phyloP scores from a whole-genome alignment of 768 basidiomycete genomes.

The Trametopsis cervina region DNA sequence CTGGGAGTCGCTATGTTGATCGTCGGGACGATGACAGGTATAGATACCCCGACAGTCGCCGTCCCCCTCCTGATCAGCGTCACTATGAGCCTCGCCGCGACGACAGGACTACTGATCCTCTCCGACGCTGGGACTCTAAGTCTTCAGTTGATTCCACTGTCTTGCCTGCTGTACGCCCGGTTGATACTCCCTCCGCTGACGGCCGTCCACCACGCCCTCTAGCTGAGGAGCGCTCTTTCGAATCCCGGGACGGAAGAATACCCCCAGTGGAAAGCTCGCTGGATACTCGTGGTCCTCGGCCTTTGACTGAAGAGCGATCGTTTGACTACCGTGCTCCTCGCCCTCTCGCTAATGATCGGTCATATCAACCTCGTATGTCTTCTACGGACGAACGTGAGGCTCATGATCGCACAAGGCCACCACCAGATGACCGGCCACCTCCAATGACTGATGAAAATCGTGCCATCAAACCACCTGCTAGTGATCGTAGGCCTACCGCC shows the following conservation, averaged over 20 bases:
- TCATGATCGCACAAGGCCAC: slow-evolving; percentile 8
- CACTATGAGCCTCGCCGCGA: slow-evolving; percentile 36
- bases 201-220: not conserved
- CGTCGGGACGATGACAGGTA: slow-evolving; percentile 33
- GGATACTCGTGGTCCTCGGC: slow-evolving; percentile 16
- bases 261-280: slow-evolving; percentile 10
- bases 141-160: slow-evolving; percentile 15
- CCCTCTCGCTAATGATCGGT: slow-evolving; percentile 12
- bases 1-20: slow-evolving; percentile 27
- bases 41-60: slow-evolving; percentile 26
- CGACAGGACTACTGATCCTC: slow-evolving; percentile 21
- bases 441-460: slow-evolving; percentile 11
- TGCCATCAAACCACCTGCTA: slow-evolving; percentile 2
- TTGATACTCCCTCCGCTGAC: not conserved
- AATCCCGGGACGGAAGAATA: slow-evolving; percentile 20
- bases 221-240: slow-evolving; percentile 8
- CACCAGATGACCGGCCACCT: slow-evolving; percentile 4
- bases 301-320: slow-evolving; percentile 15
- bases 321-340: slow-evolving; percentile 22
- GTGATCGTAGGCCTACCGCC: not conserved
- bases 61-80: slow-evolving; percentile 39
- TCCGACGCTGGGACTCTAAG: slow-evolving; percentile 28
- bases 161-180: slow-evolving; percentile 2
- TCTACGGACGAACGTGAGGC: slow-evolving; percentile 22
- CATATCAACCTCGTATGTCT: not conserved